A percentile compares a stretch with the other conserved stretches of the same genome.
Evolutionary conservation across 768 basidiomycete genomes (phyloP).

Genomic region (Kockovaella imperatae): DNA sequence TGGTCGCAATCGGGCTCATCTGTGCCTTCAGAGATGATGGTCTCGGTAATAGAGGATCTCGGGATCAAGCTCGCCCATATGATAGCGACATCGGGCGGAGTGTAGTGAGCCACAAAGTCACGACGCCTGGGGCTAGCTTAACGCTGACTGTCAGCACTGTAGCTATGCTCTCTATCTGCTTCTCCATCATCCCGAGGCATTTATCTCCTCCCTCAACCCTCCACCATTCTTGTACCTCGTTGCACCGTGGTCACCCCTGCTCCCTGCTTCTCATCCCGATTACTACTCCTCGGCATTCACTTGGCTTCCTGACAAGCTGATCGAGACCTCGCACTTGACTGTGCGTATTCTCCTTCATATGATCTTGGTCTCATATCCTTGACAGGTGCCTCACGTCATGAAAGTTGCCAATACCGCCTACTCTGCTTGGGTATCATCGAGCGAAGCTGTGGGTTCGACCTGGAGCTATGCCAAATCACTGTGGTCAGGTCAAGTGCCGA

Average conservation of each 20-base stretch:
- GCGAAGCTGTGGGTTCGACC: slow-evolving; percentile 3
- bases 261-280: slow-evolving; percentile 21
- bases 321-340: slow-evolving; percentile 30
- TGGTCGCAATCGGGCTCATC: background rate
- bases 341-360: slow-evolving; percentile 10
- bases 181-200: slow-evolving; percentile 17
- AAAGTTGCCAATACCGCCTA: slow-evolving; percentile 18
- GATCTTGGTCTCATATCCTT: background rate
- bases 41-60: slow-evolving; percentile 33
- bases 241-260: slow-evolving; percentile 28
- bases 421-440: slow-evolving; percentile 9
- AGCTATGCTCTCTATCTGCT: slow-evolving; percentile 31
- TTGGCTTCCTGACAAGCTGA: slow-evolving; percentile 23
- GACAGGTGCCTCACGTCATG: slow-evolving; percentile 20
- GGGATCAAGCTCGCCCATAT: slow-evolving; percentile 22
- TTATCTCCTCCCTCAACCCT: slow-evolving; percentile 12
- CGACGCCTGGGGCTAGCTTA: background rate
- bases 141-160: background rate
- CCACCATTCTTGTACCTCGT: slow-evolving; percentile 30
- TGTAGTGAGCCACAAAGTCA: slow-evolving; percentile 24
- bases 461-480: slow-evolving; percentile 7
- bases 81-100: slow-evolving; percentile 31
- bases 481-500: too few species aligned
- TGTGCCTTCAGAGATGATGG: slow-evolving; percentile 23
- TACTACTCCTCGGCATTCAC: slow-evolving; percentile 20